Evolutionary conservation across 768 basidiomycete genomes (phyloP), one percentile per base, ranked within the genome.

Genomic region (Amanita subjunquillea): DNA sequence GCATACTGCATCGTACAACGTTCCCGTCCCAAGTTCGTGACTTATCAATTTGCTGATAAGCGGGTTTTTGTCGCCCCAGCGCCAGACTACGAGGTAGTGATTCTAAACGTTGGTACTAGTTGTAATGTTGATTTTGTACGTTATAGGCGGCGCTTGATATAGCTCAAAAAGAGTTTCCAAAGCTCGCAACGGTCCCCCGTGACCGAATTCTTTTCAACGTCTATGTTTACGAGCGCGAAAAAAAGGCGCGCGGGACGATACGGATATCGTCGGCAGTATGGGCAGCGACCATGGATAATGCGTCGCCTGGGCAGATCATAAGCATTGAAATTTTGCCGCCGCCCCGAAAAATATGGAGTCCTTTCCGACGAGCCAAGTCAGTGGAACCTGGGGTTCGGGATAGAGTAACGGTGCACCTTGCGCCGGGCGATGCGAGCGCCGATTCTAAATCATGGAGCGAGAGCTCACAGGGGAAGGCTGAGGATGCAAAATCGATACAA

Each of bases 221-320:
- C 13, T 61, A 58, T 22, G 67, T 69, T 3, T 59, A 69, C 27
- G 63, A 67, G 8, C 64, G 66, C 0, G 55, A 66, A 45, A 53
- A 22, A 9, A 39, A 50, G 9, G 15, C 25, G 8, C 62, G 53
- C 60, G 69, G 44, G 64, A 60, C 23, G 76, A 38, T 76, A 37
- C 71, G 71, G 51, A 83, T 79, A 59, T 82, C 70, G 37, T 75
- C 66, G 41, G 71, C 63, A 34, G 81, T 72, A 34, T 83, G 81
- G 81, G 55, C 65, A 4, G 65, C 64, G 3, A 45, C 42, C 22
- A 45, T 57, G 8, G 30, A 36, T 34, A 30, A 41, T 43, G 54
- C 48, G 32, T 43, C 50, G 13, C 45, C 45, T 1, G 54, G 56
- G 4, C 53, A 57, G 30, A 47, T 52, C 22, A 37, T 53, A 25